These are phyloP conservation scores for Anisodus tanguticus DNA, from an alignment of 257 asterid species.

Conservation along the genomic window DNA sequence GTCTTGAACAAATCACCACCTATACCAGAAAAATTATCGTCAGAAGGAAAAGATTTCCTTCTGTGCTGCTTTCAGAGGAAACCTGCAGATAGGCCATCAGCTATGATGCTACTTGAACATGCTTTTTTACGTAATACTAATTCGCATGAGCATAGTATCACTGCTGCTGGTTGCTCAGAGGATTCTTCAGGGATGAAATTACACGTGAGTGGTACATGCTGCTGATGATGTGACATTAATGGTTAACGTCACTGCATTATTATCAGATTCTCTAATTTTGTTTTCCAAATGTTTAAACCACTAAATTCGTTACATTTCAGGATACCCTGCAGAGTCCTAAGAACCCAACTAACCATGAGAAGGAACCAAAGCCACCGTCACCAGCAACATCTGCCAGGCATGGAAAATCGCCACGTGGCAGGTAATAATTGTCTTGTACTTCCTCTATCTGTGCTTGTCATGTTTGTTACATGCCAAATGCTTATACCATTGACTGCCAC, in stretches of 20 bases:
- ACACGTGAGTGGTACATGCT: slow-evolving; percentile 43
- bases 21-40: slow-evolving; percentile 68
- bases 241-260: no score
- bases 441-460: background rate
- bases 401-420: slow-evolving; percentile 44
- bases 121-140: slow-evolving; percentile 52
- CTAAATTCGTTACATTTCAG: slow-evolving; percentile 37
- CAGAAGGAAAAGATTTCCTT: slow-evolving; percentile 82
- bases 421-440: slow-evolving; percentile 35
- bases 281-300: slow-evolving; percentile 10
- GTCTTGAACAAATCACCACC: slow-evolving; percentile 72
- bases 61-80: slow-evolving; percentile 66
- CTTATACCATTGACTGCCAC: background rate
- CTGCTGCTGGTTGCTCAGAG: slow-evolving; percentile 41
- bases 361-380: slow-evolving; percentile 44
- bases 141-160: slow-evolving; percentile 45
- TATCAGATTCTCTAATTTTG: background rate
- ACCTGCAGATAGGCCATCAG: slow-evolving; percentile 81
- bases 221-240: background rate
- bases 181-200: slow-evolving; percentile 51
- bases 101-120: slow-evolving; percentile 65
- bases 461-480: background rate
- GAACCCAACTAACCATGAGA: slow-evolving; percentile 40
- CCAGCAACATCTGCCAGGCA: slow-evolving; percentile 44
- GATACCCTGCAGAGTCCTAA: slow-evolving; percentile 44